These are phyloP conservation scores for Litchi chinensis DNA, from an alignment of 345 rosid species.

Conservation along the genomic window DNA sequence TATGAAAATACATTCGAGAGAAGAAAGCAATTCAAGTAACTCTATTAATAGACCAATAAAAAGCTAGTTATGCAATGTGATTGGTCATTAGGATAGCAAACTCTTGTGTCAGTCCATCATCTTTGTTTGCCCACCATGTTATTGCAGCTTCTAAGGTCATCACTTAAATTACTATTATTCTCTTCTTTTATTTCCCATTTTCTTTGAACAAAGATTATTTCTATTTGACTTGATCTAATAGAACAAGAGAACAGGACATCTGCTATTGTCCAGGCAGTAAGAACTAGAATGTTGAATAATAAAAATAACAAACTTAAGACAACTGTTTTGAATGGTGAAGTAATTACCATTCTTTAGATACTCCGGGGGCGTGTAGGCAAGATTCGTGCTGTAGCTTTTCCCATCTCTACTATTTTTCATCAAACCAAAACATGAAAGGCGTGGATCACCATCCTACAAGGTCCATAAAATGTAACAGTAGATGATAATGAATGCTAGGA, in stretches of 20 bases:
- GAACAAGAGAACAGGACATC: neutral
- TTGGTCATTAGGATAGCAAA: too few relatives aligned
- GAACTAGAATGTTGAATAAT: neutral
- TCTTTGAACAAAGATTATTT: neutral
- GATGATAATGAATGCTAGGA: conserved; percentile 8
- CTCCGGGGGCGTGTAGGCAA: conserved; percentile 96
- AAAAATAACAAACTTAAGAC: neutral
- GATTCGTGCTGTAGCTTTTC: conserved; percentile 91
- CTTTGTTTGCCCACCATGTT: neutral
- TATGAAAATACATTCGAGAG: conserved; percentile 11
- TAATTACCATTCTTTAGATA: conserved; percentile 78
- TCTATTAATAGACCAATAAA: neutral
- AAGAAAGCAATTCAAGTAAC: conserved; percentile 6
- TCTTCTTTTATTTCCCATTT: neutral
- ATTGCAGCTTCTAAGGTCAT: neutral
- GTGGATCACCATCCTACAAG: conserved; percentile 91
- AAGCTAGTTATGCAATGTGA: neutral
- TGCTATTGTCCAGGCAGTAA: neutral
- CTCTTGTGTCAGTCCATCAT: neutral
- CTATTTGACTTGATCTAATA: neutral
- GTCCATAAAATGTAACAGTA: conserved; percentile 23
- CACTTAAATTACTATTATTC: neutral
- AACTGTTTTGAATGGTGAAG: neutral
- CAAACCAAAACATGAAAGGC: conserved; percentile 96
- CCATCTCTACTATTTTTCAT: conserved; percentile 97